Evolutionary conservation across 2,329 filamentous ascomycete species (phyloP), one percentile per base, ranked within the genome.

Genomic region (Tetracladium maxilliforme): DNA sequence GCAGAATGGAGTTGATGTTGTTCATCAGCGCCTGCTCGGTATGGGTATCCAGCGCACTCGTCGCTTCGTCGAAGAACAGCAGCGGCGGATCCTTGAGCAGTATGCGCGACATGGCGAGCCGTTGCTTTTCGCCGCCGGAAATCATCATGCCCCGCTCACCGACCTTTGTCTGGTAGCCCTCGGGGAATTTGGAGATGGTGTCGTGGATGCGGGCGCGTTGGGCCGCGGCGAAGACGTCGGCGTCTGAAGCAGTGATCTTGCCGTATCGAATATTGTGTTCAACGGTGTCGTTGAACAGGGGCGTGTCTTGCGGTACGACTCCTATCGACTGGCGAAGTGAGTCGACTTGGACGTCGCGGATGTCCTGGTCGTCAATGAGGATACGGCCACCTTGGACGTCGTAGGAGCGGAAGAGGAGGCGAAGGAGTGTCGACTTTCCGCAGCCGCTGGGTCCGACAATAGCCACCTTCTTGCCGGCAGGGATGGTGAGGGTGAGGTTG

Each of bases 141-240:
- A 94, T 93, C 86, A 94, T 94, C 69, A 94, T 75, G 2, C 86
- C 86, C 23, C 87, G 69, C 56, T 94, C 87, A 26, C 87, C 87
- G 14, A 95, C 90, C 50, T 78, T 84, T 12, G 90, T 95, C 13
- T 75, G 54, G 48, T 95, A 93, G 10, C 83, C 82, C n/a, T 86
- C 76, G 2, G 82, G 83, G 46, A 92, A 75, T n/a, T 58, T 59
- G 28, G 67, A 58, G 32, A 93, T 76, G 25, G 78, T 82, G 22
- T 90, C 75, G 49, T 94, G 77, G 30, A 98, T 83, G 29, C 75
- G 72, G 3, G 90, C 87, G 27, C 83, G 67, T 42, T 74, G 71
- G 3, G 90, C 84, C 0, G 83, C 90, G 16, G 73, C 73, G 9
- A 71, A 48, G 6, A 98, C 77, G 29, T 75, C 61, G 16, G 83